Conservation (phyloP, 2,329 filamentous ascomycete species). For the Cordyceps pruinosa region DNA sequence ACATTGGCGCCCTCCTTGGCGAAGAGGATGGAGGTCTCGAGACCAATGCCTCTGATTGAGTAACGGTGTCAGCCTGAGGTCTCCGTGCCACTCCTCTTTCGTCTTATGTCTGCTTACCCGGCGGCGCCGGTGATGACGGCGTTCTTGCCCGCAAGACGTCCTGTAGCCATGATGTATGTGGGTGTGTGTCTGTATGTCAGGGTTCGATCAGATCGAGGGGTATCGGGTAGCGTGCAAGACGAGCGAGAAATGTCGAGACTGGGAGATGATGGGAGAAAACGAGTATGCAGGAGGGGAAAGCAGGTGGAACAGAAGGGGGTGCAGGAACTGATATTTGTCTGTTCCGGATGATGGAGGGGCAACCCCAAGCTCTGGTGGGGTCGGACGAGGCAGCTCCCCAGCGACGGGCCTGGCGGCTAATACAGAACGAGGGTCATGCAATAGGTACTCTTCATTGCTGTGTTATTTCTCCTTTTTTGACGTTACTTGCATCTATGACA, state of each 20-base stretch:
- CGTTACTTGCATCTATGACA: not conserved
- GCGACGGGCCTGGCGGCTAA: slow-evolving; percentile 1
- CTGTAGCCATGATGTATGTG: slow-evolving; percentile 19
- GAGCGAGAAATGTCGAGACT: not conserved
- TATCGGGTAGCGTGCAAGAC: not conserved
- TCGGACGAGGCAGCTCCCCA: not conserved
- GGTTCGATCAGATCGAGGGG: slow-evolving; percentile 2
- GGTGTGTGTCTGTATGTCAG: not conserved
- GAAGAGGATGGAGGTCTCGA: slow-evolving; percentile 87
- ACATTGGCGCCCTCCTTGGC: slow-evolving; percentile 81
- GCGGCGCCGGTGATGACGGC: slow-evolving; percentile 76
- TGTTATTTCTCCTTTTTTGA: not conserved
- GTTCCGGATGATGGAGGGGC: slow-evolving; percentile 6
- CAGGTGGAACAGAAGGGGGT: not conserved
- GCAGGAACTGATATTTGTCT: slow-evolving; percentile 3
- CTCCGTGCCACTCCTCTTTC: not conserved
- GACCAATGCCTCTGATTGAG: slow-evolving; percentile 69
- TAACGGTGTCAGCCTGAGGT: not conserved
- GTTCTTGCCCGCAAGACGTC: slow-evolving; percentile 54
- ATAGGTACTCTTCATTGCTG: not conserved
- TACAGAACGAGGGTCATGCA: not conserved
- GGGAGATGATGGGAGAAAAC: not conserved
- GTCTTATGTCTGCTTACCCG: slow-evolving; percentile 51
- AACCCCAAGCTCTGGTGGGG: slow-evolving; percentile 9
- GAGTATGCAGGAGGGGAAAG: not conserved